Conservation (phyloP, 352 stramenopile genomes). For the Pythium scleroteichum region DNA sequence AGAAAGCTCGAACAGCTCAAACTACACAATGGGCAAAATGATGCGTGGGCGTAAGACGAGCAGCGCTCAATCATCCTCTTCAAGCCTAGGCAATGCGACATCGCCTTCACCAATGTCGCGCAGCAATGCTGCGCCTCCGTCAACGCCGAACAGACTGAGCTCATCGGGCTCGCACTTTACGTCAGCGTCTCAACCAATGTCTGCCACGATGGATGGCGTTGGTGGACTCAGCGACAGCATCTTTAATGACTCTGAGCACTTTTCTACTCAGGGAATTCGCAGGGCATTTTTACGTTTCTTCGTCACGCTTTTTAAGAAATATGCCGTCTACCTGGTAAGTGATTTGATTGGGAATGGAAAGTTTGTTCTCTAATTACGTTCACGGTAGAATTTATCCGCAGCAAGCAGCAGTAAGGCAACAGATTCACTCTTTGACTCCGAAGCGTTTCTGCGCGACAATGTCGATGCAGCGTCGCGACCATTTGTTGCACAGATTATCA, state of each 20-base stretch:
- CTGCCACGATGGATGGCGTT: constrained; percentile 32
- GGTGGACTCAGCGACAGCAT: constrained; percentile 56
- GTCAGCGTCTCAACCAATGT: constrained; percentile 9
- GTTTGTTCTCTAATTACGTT: not conserved
- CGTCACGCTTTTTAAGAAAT: constrained; percentile 80
- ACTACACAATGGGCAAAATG: constrained; percentile 74
- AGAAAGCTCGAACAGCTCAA: constrained; percentile 47
- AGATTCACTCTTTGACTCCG: constrained; percentile 55
- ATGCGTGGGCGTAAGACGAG: constrained; percentile 58
- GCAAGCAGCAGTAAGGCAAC: constrained; percentile 35
- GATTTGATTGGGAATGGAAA: no score
- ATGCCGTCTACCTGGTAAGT: constrained; percentile 69
- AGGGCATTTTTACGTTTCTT: constrained; percentile 84
- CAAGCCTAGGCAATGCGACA: constrained; percentile 15
- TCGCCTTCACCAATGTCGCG: constrained; percentile 33
- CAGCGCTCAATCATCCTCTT: constrained; percentile 36
- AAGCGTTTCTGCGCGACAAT: constrained; percentile 72
- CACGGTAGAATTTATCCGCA: constrained; percentile 12
- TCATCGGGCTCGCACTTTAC: constrained; percentile 30
- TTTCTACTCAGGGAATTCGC: constrained; percentile 62
- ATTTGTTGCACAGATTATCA: constrained; percentile 65
- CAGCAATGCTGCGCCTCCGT: constrained; percentile 11
- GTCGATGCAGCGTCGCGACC: constrained; percentile 53
- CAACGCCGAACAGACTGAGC: constrained; percentile 33
- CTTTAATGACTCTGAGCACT: constrained; percentile 74